Conservation (phyloP, 306 rosid genomes). For the Quercus bicolor region DNA sequence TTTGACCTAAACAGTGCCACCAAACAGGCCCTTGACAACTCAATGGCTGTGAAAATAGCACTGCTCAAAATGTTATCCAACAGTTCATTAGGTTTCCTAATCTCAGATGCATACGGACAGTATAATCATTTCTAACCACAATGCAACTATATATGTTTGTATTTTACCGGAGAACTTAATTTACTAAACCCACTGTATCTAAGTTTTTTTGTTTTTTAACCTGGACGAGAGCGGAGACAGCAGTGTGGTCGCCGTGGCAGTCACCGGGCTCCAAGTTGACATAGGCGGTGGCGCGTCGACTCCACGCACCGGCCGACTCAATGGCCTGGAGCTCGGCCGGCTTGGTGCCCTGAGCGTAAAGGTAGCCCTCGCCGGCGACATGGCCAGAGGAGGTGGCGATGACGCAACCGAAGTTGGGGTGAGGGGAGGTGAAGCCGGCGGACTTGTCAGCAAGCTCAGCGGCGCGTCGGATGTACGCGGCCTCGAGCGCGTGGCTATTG, state of each 20-base stretch:
- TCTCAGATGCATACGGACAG: no score
- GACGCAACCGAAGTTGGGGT: slow-evolving; percentile 90
- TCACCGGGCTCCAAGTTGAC: slow-evolving; percentile 92
- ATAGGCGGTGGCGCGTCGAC: slow-evolving; percentile 64
- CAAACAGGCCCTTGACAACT: no score
- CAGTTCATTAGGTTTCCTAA: no score
- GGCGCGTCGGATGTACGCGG: slow-evolving; percentile 60
- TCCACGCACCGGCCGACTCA: slow-evolving; percentile 46
- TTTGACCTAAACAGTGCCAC: no score
- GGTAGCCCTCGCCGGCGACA: slow-evolving; percentile 78
- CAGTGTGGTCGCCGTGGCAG: slow-evolving; percentile 74
- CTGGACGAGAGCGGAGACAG: slow-evolving; percentile 79
- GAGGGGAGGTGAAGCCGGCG: slow-evolving; percentile 83
- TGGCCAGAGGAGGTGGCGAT: slow-evolving; percentile 48
- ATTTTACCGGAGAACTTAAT: no score
- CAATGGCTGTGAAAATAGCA: no score
- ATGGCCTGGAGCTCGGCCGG: slow-evolving; percentile 82
- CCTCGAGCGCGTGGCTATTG: slow-evolving; percentile 37
- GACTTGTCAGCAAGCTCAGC: slow-evolving; percentile 66
- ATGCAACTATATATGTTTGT: no score
- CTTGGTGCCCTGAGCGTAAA: slow-evolving; percentile 82
- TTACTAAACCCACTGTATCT: no score
- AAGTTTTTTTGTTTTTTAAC: slow-evolving; percentile 21
- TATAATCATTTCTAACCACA: no score
- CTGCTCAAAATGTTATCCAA: no score